Evolutionary conservation across 805 yeast genomes (phyloP).

Genomic region (Martiniozyma abietophila): DNA sequence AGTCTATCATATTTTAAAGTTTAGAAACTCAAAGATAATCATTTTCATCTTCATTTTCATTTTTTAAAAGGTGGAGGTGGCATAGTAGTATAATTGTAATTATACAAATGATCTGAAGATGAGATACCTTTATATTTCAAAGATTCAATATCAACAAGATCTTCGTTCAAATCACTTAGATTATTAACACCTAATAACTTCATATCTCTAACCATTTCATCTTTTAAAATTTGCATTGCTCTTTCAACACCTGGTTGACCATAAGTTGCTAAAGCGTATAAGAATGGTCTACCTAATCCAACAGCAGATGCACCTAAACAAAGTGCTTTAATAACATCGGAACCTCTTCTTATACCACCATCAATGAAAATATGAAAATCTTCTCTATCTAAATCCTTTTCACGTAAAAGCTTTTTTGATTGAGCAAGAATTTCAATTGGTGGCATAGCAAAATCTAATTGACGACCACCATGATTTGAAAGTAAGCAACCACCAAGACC

Average conservation of each 20-base stretch:
- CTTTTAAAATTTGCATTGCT: conserved; percentile 40
- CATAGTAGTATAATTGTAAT: conserved; percentile 29
- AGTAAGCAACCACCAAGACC: conserved; percentile 55
- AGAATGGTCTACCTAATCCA: conserved; percentile 70
- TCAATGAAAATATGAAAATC: conserved; percentile 60
- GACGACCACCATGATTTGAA: conserved; percentile 71
- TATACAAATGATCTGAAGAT: conserved; percentile 57
- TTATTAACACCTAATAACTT: conserved; percentile 48
- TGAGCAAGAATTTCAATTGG: conserved; percentile 53
- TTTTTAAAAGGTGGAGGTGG: conserved; percentile 14
- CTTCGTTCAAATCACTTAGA: conserved; percentile 34
- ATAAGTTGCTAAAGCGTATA: conserved; percentile 70
- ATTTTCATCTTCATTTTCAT: no score
- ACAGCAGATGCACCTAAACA: conserved; percentile 60
- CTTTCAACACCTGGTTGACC: conserved; percentile 61
- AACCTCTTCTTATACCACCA: conserved; percentile 72
- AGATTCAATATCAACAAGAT: conserved; percentile 26
- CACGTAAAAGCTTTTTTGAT: conserved; percentile 36
- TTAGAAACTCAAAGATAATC: no score
- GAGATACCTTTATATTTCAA: conserved; percentile 42
- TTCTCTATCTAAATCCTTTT: conserved; percentile 29
- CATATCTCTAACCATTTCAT: conserved; percentile 52
- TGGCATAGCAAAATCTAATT: conserved; percentile 52
- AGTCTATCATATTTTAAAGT: no score
- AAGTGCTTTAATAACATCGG: conserved; percentile 68